A percentile compares a stretch with the other conserved stretches of the same genome.
These are phyloP conservation scores for Acanthochlamys bracteata DNA, from an alignment of 106 monocot genomes.

Conservation along the genomic window DNA sequence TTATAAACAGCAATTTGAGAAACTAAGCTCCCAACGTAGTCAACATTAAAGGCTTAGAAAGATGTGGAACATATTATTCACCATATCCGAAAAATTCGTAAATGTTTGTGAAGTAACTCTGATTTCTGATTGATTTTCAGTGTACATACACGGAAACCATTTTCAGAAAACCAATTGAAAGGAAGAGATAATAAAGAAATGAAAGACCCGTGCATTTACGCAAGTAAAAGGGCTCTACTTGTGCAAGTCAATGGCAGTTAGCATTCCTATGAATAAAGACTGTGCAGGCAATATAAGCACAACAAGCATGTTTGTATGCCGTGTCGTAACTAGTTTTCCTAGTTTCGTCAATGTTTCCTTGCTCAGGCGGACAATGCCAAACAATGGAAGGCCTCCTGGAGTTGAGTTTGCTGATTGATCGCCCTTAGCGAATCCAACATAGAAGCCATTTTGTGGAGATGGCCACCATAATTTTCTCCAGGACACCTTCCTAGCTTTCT, in stretches of 20 bases:
- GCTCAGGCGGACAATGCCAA: conserved; percentile 10
- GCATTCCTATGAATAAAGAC: conserved; percentile 8
- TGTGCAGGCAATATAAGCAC: conserved; percentile 16
- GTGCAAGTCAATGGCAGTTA: background rate
- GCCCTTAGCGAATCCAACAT: background rate
- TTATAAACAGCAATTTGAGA: too few relatives aligned
- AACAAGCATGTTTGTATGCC: conserved; percentile 8
- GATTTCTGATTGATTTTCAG: too few relatives aligned
- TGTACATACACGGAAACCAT: too few relatives aligned
- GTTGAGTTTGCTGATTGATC: background rate
- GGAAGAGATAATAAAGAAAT: background rate
- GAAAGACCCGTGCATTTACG: background rate
- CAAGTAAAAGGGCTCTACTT: background rate
- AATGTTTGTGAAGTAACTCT: too few relatives aligned
- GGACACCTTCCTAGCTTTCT: conserved; percentile 8
- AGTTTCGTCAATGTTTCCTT: conserved; percentile 17
- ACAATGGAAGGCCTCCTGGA: background rate
- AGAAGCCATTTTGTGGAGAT: background rate
- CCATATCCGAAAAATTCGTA: too few relatives aligned
- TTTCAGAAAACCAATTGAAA: too few relatives aligned
- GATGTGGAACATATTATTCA: too few relatives aligned
- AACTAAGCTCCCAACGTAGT: too few relatives aligned
- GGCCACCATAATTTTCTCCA: conserved; percentile 1
- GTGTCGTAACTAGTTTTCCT: conserved; percentile 8
- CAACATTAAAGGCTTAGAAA: too few relatives aligned